Percentiles rank a stretch among this genome's conserved stretches.
Conservation (phyloP, 306 rosid genomes). For the Quercus variabilis region DNA sequence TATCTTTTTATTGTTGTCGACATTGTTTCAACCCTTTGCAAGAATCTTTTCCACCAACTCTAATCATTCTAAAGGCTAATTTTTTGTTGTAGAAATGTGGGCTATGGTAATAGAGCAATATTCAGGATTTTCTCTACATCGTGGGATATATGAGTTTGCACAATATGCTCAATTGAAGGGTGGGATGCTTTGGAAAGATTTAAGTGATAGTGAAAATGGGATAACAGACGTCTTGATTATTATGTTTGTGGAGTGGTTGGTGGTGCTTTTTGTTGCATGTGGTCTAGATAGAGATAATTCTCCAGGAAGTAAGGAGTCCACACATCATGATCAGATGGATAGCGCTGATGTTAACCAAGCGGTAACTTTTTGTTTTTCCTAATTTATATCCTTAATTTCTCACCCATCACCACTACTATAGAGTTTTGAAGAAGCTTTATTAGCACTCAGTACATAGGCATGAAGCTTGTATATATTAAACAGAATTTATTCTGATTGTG, state of each 20-base stretch:
- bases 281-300: slow-evolving; percentile 56
- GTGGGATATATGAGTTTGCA: slow-evolving; percentile 75
- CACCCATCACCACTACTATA: too few relatives aligned
- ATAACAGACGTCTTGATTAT: slow-evolving; percentile 64
- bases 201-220: slow-evolving; percentile 57
- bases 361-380: slow-evolving; percentile 39
- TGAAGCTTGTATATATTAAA: background rate
- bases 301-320: slow-evolving; percentile 62
- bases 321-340: slow-evolving; percentile 53
- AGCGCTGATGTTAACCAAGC: slow-evolving; percentile 72
- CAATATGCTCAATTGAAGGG: slow-evolving; percentile 43
- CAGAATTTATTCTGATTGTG: too few relatives aligned
- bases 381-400: background rate
- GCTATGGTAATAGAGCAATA: slow-evolving; percentile 58
- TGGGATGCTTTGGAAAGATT: slow-evolving; percentile 78
- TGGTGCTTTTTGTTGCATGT: slow-evolving; percentile 56
- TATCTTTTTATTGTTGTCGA: too few relatives aligned
- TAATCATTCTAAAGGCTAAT: background rate
- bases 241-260: slow-evolving; percentile 65
- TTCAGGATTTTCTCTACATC: slow-evolving; percentile 74
- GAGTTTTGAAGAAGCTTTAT: background rate
- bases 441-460: background rate
- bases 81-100: slow-evolving; percentile 44
- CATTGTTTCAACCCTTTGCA: background rate
- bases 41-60: background rate